Evolutionary conservation across 768 basidiomycete genomes (phyloP).

Genomic region (Boletus pseudopeckii): DNA sequence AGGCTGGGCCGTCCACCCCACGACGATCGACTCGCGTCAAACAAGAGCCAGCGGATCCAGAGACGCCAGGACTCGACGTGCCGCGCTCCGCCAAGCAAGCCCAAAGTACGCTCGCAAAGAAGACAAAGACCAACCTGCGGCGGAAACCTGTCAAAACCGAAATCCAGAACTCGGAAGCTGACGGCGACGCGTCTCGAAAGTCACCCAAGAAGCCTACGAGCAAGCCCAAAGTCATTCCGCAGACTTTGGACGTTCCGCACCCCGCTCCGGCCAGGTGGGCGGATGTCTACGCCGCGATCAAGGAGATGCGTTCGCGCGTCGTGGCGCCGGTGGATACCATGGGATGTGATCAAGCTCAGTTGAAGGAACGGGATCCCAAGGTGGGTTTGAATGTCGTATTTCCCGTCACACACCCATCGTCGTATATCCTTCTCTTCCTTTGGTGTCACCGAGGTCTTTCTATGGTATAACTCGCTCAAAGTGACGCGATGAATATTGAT

Average conservation of each 20-base stretch:
- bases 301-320: constrained; percentile 67
- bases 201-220: constrained; percentile 36
- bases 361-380: constrained; percentile 61
- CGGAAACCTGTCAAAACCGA: not conserved
- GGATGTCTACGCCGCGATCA: constrained; percentile 68
- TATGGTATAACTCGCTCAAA: not conserved
- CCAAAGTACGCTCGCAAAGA: not conserved
- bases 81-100: not conserved
- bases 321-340: constrained; percentile 90
- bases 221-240: constrained; percentile 56
- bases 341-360: constrained; percentile 77
- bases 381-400: constrained; percentile 34
- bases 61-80: not conserved
- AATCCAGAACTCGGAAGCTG: not conserved
- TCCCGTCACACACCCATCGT: not conserved
- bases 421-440: not conserved
- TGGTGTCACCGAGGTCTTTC: not conserved
- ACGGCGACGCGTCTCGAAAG: not conserved
- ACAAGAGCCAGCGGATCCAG: constrained; percentile 10
- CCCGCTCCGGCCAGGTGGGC: constrained; percentile 65
- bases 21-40: constrained; percentile 33
- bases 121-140: not conserved
- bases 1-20: constrained; percentile 15
- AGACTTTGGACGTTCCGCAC: constrained; percentile 56
- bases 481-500: not conserved